phyloP scores from a whole-genome alignment of 2,329 filamentous ascomycete genomes.

The Microascus cirrosus region DNA sequence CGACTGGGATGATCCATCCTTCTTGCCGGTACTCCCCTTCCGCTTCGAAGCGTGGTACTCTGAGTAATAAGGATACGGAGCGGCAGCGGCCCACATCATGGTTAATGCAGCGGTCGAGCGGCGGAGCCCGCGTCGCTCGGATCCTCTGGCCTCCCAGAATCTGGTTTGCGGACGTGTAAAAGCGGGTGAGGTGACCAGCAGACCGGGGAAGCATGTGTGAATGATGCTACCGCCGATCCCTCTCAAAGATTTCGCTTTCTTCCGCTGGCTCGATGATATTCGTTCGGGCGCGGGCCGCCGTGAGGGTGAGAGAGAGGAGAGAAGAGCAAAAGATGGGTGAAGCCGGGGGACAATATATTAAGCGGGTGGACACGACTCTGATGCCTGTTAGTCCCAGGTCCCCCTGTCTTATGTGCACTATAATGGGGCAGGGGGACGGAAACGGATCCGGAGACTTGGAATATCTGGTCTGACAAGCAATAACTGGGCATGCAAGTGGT shows the following conservation, averaged over 20 bases:
- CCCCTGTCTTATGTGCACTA: neutral
- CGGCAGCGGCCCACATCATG: constrained; percentile 10
- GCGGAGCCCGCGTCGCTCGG: neutral
- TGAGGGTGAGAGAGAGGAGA: neutral
- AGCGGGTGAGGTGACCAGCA: neutral
- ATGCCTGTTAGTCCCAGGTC: constrained; percentile 1
- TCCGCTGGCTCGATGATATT: neutral
- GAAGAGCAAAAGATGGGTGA: neutral
- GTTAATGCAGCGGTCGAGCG: constrained; percentile 10
- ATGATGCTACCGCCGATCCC: neutral
- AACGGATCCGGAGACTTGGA: neutral
- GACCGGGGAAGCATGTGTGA: neutral
- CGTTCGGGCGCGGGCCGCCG: neutral
- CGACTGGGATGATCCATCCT: constrained; percentile 6
- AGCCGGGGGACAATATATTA: constrained; percentile 1
- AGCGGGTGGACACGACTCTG: neutral
- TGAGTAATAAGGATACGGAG: constrained; percentile 12
- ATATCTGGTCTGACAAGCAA: constrained; percentile 1
- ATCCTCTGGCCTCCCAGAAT: neutral
- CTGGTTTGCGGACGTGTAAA: neutral
- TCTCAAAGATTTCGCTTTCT: neutral
- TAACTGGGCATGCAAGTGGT: neutral
- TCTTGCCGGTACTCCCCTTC: neutral
- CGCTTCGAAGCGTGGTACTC: constrained; percentile 7
- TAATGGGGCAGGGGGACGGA: neutral